Percentiles rank a stretch among this genome's conserved stretches.
These are phyloP conservation scores for Mucor sp. DNA, from an alignment of 371 early-diverging fungal genomes.

Conservation along the genomic window DNA sequence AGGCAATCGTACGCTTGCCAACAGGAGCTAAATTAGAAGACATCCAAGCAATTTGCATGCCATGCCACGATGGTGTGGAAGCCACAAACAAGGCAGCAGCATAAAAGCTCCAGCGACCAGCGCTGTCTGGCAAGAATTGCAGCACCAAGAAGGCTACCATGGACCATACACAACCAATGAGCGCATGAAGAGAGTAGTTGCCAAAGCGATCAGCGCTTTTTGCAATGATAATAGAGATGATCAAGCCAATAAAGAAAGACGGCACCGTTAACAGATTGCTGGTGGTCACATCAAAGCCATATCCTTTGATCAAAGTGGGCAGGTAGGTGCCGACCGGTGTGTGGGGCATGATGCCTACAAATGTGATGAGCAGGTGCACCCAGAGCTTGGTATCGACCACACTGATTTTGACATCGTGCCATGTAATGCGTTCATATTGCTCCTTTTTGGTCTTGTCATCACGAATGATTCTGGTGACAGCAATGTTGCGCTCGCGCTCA, in stretches of 20 bases:
- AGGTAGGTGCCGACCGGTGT: conserved; percentile 50
- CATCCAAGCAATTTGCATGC: conserved; percentile 58
- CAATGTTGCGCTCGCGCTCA: conserved; percentile 46
- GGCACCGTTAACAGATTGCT: conserved; percentile 60
- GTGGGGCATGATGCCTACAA: conserved; percentile 38
- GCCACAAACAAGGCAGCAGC: conserved; percentile 17
- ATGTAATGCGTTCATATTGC: conserved; percentile 28
- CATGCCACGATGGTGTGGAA: conserved; percentile 46
- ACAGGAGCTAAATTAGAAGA: conserved; percentile 50
- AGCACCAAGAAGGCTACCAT: conserved; percentile 45
- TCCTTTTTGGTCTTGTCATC: conserved; percentile 55
- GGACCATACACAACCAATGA: conserved; percentile 40
- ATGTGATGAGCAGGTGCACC: conserved; percentile 42
- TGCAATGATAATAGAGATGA: conserved; percentile 46
- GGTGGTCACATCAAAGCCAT: conserved; percentile 51
- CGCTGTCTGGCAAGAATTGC: conserved; percentile 35
- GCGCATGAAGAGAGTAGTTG: conserved; percentile 49
- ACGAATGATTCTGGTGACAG: conserved; percentile 57
- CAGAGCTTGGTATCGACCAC: conserved; percentile 48
- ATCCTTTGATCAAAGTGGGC: conserved; percentile 52
- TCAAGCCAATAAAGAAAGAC: conserved; percentile 42
- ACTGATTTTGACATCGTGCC: conserved; percentile 32
- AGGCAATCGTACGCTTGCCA: conserved; percentile 49
- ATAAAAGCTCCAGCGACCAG: conserved; percentile 45
- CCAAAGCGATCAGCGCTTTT: conserved; percentile 43